Evolutionary conservation across 148 eudicot genomes (phyloP).

Genomic region (Spergularia bocconei): DNA sequence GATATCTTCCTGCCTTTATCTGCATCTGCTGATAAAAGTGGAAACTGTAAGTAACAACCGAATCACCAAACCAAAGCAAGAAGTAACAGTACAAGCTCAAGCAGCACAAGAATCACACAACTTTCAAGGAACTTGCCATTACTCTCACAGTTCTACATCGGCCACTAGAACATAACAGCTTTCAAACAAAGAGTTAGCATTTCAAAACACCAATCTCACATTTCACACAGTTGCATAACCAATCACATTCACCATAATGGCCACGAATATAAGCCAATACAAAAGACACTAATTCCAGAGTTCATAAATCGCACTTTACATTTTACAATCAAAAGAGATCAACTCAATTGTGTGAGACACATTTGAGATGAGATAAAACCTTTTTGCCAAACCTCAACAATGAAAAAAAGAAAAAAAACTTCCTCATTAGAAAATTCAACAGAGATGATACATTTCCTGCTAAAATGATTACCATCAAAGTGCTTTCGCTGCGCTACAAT

Average conservation of each 20-base stretch:
- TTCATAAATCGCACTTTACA: no score
- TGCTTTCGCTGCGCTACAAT: neutral
- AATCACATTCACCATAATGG: no score
- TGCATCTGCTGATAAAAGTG: constrained; percentile 67
- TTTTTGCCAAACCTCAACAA: neutral
- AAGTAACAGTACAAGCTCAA: neutral
- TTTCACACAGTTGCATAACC: neutral
- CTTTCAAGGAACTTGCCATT: neutral
- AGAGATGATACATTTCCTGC: neutral
- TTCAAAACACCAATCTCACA: neutral
- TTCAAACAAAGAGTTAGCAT: neutral
- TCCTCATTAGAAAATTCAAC: neutral
- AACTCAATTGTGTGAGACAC: neutral
- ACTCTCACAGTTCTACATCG: no score
- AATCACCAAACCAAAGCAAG: constrained; percentile 4
- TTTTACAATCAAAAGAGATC: no score
- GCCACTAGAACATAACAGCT: neutral
- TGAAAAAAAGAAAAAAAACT: neutral
- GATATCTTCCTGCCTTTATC: constrained; percentile 87
- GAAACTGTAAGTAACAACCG: constrained; percentile 15
- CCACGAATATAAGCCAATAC: no score
- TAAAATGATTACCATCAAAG: neutral
- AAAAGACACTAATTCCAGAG: no score
- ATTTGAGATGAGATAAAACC: neutral
- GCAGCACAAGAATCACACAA: neutral